These are phyloP conservation scores for Verticillium nubilum DNA, from an alignment of 2,329 filamentous ascomycete genomes.

Conservation along the genomic window DNA sequence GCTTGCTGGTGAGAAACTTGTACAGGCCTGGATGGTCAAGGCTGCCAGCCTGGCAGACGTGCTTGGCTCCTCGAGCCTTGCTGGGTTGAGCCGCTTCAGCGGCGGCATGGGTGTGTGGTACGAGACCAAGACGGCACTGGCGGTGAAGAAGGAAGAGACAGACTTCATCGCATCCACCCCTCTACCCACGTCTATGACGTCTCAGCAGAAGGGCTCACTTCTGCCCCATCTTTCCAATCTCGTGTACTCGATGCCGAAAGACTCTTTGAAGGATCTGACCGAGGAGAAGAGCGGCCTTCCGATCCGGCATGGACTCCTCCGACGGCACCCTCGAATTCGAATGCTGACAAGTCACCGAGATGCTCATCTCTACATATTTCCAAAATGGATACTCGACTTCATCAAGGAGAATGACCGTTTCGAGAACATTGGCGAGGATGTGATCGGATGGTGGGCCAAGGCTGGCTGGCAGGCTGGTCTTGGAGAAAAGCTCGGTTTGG, in stretches of 20 bases:
- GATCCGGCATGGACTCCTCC: slow-evolving; percentile 70
- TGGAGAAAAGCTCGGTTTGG: slow-evolving; percentile 69
- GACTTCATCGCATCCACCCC: slow-evolving; percentile 83
- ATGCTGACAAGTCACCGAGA: slow-evolving; percentile 83
- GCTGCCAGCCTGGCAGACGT: slow-evolving; percentile 63
- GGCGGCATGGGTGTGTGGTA: slow-evolving; percentile 91
- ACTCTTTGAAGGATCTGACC: slow-evolving; percentile 78
- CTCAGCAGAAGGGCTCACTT: slow-evolving; percentile 58
- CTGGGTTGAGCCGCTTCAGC: slow-evolving; percentile 41
- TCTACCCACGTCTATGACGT: slow-evolving; percentile 51
- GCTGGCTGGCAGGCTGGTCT: slow-evolving; percentile 83
- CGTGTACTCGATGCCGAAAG: slow-evolving; percentile 81
- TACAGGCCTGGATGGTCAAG: slow-evolving; percentile 90
- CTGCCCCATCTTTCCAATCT: slow-evolving; percentile 67
- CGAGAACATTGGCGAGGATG: slow-evolving; percentile 85
- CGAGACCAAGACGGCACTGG: slow-evolving; percentile 69
- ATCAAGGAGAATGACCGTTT: slow-evolving; percentile 73
- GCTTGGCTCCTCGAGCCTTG: slow-evolving; percentile 40
- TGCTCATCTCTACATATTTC: slow-evolving; percentile 92
- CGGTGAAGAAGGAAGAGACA: slow-evolving; percentile 84
- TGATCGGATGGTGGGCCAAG: slow-evolving; percentile 94
- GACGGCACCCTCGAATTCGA: slow-evolving; percentile 67
- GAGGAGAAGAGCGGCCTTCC: slow-evolving; percentile 70
- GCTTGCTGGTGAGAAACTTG: slow-evolving; percentile 71
- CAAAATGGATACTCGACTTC: slow-evolving; percentile 84